Percentiles rank a stretch among this genome's conserved stretches.
These are phyloP conservation scores for Thermochaetoides thermophila DNA, from an alignment of 495 filamentous ascomycete genomes.

Conservation along the genomic window DNA sequence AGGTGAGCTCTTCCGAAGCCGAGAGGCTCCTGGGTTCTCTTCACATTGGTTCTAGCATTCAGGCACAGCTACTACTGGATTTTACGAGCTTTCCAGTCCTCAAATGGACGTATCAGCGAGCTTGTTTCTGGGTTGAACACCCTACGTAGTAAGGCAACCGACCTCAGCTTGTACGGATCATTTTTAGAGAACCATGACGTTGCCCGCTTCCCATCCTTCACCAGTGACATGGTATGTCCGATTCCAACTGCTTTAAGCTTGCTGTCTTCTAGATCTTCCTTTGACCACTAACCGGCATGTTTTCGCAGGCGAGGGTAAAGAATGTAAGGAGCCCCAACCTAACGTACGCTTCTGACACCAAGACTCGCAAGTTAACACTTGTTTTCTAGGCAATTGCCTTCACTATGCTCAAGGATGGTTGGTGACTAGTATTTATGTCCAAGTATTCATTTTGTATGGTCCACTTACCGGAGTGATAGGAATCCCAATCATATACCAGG, in stretches of 20 bases:
- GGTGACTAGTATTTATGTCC: not conserved
- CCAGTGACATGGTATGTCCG: conserved; percentile 28
- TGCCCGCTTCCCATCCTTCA: conserved; percentile 45
- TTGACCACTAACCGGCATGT: not conserved
- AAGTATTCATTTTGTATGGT: too few species aligned
- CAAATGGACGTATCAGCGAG: conserved; percentile 39
- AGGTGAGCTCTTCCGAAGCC: conserved; percentile 23
- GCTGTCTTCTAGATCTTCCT: not conserved
- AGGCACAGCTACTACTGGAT: conserved; percentile 40
- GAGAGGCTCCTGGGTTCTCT: too few species aligned
- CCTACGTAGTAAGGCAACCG: conserved; percentile 30
- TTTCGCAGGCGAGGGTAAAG: conserved; percentile 9
- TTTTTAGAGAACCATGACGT: conserved; percentile 78
- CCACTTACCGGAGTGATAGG: too few species aligned
- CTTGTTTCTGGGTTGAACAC: conserved; percentile 45
- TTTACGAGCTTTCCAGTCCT: conserved; percentile 44
- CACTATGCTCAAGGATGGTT: conserved; percentile 48
- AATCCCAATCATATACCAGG: conserved; percentile 32
- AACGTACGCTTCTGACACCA: too few species aligned
- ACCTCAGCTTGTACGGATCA: conserved; percentile 50
- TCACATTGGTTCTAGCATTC: too few species aligned
- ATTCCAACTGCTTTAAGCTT: not conserved
- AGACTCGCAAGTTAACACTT: not conserved
- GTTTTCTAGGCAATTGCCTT: conserved; percentile 58
- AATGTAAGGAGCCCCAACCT: conserved; percentile 14